These are phyloP conservation scores for Ramichloridium luteum DNA, from an alignment of 2,329 filamentous ascomycete species.

Conservation along the genomic window DNA sequence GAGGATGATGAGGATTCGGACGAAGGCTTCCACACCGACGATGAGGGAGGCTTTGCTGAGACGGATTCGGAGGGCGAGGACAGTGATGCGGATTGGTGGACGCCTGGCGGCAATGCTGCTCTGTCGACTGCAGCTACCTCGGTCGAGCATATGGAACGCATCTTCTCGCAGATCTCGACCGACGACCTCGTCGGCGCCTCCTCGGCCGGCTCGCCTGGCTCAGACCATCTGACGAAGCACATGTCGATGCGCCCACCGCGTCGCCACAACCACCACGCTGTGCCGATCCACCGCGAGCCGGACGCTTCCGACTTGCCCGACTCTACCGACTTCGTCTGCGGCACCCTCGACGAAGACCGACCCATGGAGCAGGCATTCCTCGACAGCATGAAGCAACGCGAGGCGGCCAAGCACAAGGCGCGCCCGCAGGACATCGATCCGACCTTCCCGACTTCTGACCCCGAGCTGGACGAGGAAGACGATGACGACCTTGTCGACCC, in stretches of 20 bases:
- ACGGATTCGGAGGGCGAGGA: constrained; percentile 57
- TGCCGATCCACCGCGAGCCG: constrained; percentile 19
- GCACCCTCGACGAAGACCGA: constrained; percentile 88
- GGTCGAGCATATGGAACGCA: constrained; percentile 38
- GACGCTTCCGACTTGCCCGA: constrained; percentile 67
- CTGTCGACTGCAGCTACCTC: constrained; percentile 42
- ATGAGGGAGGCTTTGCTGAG: constrained; percentile 58
- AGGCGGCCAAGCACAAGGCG: constrained; percentile 64
- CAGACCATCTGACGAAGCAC: constrained; percentile 17
- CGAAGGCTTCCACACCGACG: constrained; percentile 70
- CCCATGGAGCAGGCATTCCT: constrained; percentile 90
- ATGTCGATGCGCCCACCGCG: constrained; percentile 7
- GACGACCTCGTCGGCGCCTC: constrained; percentile 40
- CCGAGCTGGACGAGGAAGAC: constrained; percentile 68
- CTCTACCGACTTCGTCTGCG: constrained; percentile 98
- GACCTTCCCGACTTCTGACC: constrained; percentile 89
- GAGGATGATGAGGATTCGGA: constrained; percentile 43
- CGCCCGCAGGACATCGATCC: constrained; percentile 97
- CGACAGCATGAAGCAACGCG: constrained; percentile 67
- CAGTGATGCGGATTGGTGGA: constrained; percentile 58
- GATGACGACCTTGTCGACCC: constrained; percentile 48
- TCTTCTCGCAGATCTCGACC: constrained; percentile 29
- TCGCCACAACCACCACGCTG: constrained; percentile 15
- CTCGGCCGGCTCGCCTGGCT: constrained; percentile 41
- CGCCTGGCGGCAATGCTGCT: constrained; percentile 46